Conservation (phyloP, 176 grass and related monocot genomes). For the Chrysopogon serrulatus region DNA sequence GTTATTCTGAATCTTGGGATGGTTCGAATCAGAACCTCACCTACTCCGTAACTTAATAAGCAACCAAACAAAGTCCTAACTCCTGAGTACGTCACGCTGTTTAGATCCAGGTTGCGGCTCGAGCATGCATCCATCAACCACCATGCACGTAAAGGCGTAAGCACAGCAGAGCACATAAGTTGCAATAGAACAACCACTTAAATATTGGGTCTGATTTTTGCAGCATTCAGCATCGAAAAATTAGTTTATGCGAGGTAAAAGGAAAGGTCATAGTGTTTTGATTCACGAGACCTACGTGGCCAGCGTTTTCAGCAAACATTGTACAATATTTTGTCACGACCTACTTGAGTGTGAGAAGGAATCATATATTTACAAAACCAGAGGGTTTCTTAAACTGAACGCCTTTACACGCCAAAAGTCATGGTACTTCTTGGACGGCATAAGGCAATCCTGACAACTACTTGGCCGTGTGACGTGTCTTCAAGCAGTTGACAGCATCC, state of each 20-base stretch:
- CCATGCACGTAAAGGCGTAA: too few relatives aligned
- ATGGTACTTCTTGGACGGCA: background rate
- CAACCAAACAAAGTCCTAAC: too few relatives aligned
- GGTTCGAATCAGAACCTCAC: too few relatives aligned
- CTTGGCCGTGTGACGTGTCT: background rate
- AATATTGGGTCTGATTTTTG: background rate
- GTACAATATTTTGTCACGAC: background rate
- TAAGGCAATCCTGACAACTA: background rate
- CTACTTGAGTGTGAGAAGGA: background rate
- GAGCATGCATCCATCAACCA: too few relatives aligned
- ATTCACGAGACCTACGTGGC: background rate
- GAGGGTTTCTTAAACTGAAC: background rate
- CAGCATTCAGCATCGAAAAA: background rate
- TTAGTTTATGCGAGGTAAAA: background rate
- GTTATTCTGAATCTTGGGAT: too few relatives aligned
- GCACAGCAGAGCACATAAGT: background rate
- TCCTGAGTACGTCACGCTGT: too few relatives aligned
- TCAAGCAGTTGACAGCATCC: constrained; percentile 9
- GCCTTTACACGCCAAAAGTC: background rate
- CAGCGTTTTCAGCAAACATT: background rate
- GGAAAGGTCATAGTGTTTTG: background rate
- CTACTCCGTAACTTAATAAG: too few relatives aligned
- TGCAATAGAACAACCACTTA: background rate
- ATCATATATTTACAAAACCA: background rate
- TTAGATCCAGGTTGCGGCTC: too few relatives aligned